phyloP scores from a whole-genome alignment of 257 asterid genomes.

The Solanum etuberosum region DNA sequence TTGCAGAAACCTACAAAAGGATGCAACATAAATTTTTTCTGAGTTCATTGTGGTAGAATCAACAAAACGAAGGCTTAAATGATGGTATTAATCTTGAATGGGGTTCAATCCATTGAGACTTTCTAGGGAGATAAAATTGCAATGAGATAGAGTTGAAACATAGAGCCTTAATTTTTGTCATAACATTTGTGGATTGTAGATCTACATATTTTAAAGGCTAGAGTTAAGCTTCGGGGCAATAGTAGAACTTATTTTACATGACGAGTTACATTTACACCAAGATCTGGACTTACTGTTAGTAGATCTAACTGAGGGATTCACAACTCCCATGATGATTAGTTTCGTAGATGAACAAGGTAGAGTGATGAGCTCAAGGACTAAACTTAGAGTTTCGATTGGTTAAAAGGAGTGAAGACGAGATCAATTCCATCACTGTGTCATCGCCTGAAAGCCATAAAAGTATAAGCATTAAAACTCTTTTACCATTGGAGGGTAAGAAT shows the following conservation, averaged over 20 bases:
- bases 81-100: neutral
- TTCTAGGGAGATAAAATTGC: too few relatives aligned
- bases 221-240: too few relatives aligned
- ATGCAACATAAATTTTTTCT: too few relatives aligned
- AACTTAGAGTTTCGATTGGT: neutral
- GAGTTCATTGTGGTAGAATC: neutral
- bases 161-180: neutral
- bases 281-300: neutral
- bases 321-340: neutral
- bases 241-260: neutral
- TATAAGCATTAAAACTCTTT: too few relatives aligned
- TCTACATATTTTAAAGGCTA: neutral
- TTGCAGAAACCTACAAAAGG: neutral
- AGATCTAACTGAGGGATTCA: neutral
- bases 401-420: neutral
- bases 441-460: neutral
- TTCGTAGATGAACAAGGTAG: neutral
- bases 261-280: neutral
- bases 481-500: too few relatives aligned
- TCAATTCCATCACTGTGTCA: neutral
- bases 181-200: neutral
- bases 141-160: too few relatives aligned
- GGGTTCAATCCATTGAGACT: too few relatives aligned
- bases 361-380: neutral
- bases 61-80: neutral